phyloP scores from a whole-genome alignment of 495 filamentous ascomycete genomes.

The Amphirosellinia nigrospora region DNA sequence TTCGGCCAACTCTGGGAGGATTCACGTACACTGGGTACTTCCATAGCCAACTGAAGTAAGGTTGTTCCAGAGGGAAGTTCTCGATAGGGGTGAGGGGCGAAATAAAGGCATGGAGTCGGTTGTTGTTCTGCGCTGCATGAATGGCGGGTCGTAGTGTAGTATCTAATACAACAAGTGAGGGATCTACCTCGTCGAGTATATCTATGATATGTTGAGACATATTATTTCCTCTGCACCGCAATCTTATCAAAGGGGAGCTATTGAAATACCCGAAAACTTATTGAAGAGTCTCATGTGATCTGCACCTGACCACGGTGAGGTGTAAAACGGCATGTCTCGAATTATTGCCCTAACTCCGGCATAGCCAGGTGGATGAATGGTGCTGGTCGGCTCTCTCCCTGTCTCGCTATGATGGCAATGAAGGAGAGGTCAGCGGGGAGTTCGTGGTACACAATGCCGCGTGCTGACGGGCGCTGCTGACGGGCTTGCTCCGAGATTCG shows the following conservation, averaged over 20 bases:
- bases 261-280: slow-evolving; percentile 28
- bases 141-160: slow-evolving; percentile 50
- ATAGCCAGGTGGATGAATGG: slow-evolving; percentile 22
- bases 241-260: neutral
- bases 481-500: slow-evolving; percentile 16
- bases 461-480: slow-evolving; percentile 6
- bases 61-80: slow-evolving; percentile 47
- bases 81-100: slow-evolving; percentile 47
- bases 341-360: slow-evolving; percentile 1
- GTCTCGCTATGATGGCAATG: neutral
- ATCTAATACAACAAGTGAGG: slow-evolving; percentile 50
- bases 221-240: neutral
- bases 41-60: slow-evolving; percentile 31
- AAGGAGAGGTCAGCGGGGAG: neutral
- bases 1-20: neutral
- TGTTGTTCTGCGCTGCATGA: slow-evolving; percentile 43
- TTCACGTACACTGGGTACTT: slow-evolving; percentile 28
- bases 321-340: slow-evolving; percentile 11
- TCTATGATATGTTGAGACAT: slow-evolving; percentile 27
- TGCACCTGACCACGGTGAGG: slow-evolving; percentile 44
- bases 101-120: slow-evolving; percentile 34
- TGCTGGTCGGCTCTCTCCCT: neutral
- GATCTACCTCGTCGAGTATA: slow-evolving; percentile 45
- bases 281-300: slow-evolving; percentile 50
- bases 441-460: slow-evolving; percentile 10